Base-by-base conservation (phyloP, 2,329 filamentous ascomycete genomes). In the Pyrenophora seminiperda region DNA sequence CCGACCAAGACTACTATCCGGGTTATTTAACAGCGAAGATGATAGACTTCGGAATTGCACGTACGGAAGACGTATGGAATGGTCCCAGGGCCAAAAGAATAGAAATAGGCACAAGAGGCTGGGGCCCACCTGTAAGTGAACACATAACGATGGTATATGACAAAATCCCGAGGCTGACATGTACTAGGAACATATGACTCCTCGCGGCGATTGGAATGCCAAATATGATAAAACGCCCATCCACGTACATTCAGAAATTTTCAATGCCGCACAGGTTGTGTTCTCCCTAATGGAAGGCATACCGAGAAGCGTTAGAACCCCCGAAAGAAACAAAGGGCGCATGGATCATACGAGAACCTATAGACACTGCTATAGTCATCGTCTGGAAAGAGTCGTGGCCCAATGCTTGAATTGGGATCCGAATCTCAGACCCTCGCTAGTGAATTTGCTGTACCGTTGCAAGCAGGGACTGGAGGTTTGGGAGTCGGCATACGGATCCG, bases 331-430 rank as follows among this genome's bases (percentile, higher is more conserved):
- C 5, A 4, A 34, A 15, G 14, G 18, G 18, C 32, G 18, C 5
- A 13, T 11, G 3, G 9, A 7, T 17, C 32, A 17, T 34, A 2
- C 15, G 5, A 7, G 9, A 18, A 15, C 5, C 5, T 41, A 41
- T 4, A 5, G 10, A 7, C 11, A 9, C 5, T 20, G 24, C 15
- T 41, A 41, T 14, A 31, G 24, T 7, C 6, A 70, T 84, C 83
- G 61, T 90, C 87, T 42, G 5, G 14, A 42, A 14, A 7, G 11
- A 9, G 7, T 24, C 13, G 30, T 33, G 13, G 9, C 20, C 13
- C 19, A 11, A 2, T 42, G 18, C 5, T 17, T 33, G n/a, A 5
- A 34, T 5, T 17, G 4, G 18, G 9, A 15, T n/a, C 9, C 13
- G n/a, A 33, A 15, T 11, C 32, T 10, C 4, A 17, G 40, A 11